A percentile compares a stretch with the other conserved stretches of the same genome.
These are phyloP conservation scores for Trypanosoma melophagium DNA, from an alignment of 208 protist species.

Conservation along the genomic window DNA sequence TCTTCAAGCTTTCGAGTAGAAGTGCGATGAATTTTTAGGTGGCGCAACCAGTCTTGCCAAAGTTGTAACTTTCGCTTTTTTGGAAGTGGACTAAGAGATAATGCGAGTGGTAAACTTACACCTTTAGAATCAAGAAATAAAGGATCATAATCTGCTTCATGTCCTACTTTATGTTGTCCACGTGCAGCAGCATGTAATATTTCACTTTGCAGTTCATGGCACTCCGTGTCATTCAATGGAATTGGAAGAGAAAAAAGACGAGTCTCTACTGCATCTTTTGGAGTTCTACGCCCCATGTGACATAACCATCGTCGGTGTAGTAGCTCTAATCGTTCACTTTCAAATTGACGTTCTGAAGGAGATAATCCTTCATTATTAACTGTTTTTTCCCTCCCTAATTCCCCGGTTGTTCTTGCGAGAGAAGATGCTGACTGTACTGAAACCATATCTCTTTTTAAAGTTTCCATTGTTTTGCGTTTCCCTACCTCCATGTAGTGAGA, in stretches of 20 bases:
- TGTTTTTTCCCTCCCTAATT: neutral
- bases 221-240: conserved; percentile 50
- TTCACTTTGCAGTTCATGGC: conserved; percentile 29
- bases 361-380: neutral
- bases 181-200: conserved; percentile 27
- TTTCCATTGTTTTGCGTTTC: neutral
- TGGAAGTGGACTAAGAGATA: conserved; percentile 58
- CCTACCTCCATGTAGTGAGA: conserved; percentile 56
- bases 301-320: conserved; percentile 72
- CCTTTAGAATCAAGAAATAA: conserved; percentile 1
- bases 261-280: conserved; percentile 45
- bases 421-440: neutral
- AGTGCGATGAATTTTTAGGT: conserved; percentile 35
- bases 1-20: conserved; percentile 48
- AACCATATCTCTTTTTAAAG: neutral
- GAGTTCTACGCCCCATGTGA: conserved; percentile 20
- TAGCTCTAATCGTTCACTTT: conserved; percentile 35
- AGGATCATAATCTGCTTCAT: conserved; percentile 33
- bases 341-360: conserved; percentile 19
- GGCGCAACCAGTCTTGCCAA: conserved; percentile 67
- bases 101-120: conserved; percentile 24
- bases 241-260: conserved; percentile 52
- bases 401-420: neutral
- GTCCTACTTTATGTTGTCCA: conserved; percentile 25
- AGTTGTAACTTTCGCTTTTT: conserved; percentile 51